phyloP scores from a whole-genome alignment of 345 rosid species.

The Garcia nutans region DNA sequence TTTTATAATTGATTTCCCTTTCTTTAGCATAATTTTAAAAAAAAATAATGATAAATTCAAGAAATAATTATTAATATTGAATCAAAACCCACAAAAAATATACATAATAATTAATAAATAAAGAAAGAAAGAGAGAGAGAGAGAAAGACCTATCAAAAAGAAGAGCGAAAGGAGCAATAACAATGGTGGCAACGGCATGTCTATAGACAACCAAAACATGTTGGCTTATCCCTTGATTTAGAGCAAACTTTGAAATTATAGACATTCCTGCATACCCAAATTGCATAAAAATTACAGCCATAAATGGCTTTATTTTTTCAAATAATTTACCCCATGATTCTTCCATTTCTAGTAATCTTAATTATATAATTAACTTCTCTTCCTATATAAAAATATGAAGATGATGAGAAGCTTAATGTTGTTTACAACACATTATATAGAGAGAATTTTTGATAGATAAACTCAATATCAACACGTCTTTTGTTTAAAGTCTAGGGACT shows the following conservation, averaged over 20 bases:
- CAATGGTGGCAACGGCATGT: conserved; percentile 55
- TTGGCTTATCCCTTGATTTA: conserved; percentile 61
- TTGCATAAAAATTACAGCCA: conserved; percentile 55
- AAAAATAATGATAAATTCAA: too few species aligned
- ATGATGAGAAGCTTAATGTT: neutral
- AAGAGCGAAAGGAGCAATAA: conserved; percentile 73
- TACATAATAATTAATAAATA: too few species aligned
- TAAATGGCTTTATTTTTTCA: conserved; percentile 42
- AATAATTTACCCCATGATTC: neutral
- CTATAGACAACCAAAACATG: conserved; percentile 69
- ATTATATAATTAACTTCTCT: neutral
- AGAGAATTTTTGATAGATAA: neutral
- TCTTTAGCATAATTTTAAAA: too few species aligned
- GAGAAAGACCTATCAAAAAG: conserved; percentile 49
- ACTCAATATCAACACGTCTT: conserved; percentile 20
- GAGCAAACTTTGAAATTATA: conserved; percentile 50
- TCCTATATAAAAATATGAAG: neutral
- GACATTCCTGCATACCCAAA: conserved; percentile 58
- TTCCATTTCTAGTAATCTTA: neutral
- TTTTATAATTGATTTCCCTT: too few species aligned
- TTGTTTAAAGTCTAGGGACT: conserved; percentile 30
- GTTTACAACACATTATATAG: conserved; percentile 3
- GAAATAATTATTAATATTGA: too few species aligned
- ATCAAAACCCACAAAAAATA: too few species aligned
- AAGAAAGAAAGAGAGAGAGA: neutral